Evolutionary conservation across 2,329 filamentous ascomycete species (phyloP).

Genomic region (Fragosphaeria purpurea): DNA sequence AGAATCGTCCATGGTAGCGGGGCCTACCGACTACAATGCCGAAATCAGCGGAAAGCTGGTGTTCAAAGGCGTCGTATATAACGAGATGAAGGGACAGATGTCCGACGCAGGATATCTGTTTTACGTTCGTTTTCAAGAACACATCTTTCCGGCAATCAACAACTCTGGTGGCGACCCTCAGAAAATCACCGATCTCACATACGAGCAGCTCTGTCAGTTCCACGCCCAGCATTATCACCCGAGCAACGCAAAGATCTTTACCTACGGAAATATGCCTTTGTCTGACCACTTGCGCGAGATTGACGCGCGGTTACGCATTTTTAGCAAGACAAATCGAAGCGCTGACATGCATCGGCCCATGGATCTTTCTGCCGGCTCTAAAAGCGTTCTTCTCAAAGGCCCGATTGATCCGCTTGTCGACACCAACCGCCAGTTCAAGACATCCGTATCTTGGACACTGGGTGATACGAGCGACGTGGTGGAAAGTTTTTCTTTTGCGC

Average conservation of each 20-base stretch:
- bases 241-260: constrained; percentile 92
- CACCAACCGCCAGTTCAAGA: constrained; percentile 82
- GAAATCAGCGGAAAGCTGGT: constrained; percentile 59
- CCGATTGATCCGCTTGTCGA: constrained; percentile 82
- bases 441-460: constrained; percentile 85
- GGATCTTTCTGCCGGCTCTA: constrained; percentile 53
- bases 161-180: constrained; percentile 95
- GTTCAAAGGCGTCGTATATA: constrained; percentile 97
- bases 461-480: constrained; percentile 73
- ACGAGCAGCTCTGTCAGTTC: constrained; percentile 79
- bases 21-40: constrained; percentile 27
- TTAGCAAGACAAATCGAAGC: constrained; percentile 57
- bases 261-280: constrained; percentile 88
- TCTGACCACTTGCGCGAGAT: constrained; percentile 71
- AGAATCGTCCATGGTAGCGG: no score
- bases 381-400: constrained; percentile 61
- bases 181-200: constrained; percentile 91
- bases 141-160: constrained; percentile 87
- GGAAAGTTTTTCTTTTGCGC: constrained; percentile 76
- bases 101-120: constrained; percentile 94
- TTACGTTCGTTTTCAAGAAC: constrained; percentile 90
- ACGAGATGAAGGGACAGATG: constrained; percentile 99
- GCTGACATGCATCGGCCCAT: constrained; percentile 68
- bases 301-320: constrained; percentile 61
- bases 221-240: constrained; percentile 93